These are phyloP conservation scores for Aspergillus indologenus DNA, from an alignment of 495 filamentous ascomycete genomes.

Conservation along the genomic window DNA sequence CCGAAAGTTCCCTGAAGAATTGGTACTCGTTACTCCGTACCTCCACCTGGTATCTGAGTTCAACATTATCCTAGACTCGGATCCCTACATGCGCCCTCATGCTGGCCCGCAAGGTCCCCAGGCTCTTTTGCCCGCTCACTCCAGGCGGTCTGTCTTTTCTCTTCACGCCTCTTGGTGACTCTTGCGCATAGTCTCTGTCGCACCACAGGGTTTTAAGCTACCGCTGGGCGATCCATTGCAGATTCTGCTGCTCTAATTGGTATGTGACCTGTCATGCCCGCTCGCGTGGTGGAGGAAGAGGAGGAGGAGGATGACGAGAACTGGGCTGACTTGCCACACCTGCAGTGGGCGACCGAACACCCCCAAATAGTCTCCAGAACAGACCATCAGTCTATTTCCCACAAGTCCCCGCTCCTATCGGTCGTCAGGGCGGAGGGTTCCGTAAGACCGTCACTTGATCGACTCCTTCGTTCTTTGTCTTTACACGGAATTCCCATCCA, in stretches of 20 bases:
- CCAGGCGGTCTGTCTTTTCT: slow-evolving; percentile 15
- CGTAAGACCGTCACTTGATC: background rate
- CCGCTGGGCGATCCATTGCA: slow-evolving; percentile 1
- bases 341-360: background rate
- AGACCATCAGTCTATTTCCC: background rate
- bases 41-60: background rate
- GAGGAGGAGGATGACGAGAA: background rate
- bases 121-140: slow-evolving; percentile 11
- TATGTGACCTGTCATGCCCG: slow-evolving; percentile 1
- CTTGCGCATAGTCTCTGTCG: slow-evolving; percentile 11
- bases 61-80: background rate
- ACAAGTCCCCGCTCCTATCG: background rate
- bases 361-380: background rate
- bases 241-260: slow-evolving; percentile 8
- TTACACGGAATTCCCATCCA: background rate
- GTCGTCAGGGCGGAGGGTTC: background rate
- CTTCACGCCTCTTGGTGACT: slow-evolving; percentile 12
- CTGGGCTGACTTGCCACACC: background rate
- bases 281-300: slow-evolving; percentile 9
- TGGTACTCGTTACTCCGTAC: background rate
- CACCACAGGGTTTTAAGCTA: background rate
- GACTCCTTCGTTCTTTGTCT: background rate
- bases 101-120: slow-evolving; percentile 17
- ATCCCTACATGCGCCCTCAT: slow-evolving; percentile 7
- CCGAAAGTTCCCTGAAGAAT: background rate